phyloP scores from a whole-genome alignment of 495 filamentous ascomycete species.

The Penicillium nucicola region DNA sequence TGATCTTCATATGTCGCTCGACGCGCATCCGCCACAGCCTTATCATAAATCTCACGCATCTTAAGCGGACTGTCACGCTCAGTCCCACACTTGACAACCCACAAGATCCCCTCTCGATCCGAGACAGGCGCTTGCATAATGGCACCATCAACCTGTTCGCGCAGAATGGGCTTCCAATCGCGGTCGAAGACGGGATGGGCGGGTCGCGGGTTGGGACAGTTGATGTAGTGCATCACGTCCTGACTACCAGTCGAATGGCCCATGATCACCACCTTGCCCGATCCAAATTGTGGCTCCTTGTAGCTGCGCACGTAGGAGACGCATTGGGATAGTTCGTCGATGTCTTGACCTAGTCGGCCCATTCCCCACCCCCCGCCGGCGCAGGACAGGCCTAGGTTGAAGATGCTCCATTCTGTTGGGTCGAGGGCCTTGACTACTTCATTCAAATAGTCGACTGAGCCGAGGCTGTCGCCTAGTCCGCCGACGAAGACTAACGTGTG shows the following conservation, averaged over 20 bases:
- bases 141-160: slow-evolving; percentile 62
- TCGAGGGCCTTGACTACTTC: slow-evolving; percentile 48
- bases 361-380: slow-evolving; percentile 72
- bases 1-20: slow-evolving; percentile 17
- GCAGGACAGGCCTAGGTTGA: slow-evolving; percentile 53
- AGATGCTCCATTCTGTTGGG: slow-evolving; percentile 53
- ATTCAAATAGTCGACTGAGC: slow-evolving; percentile 55
- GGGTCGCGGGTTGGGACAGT: slow-evolving; percentile 31
- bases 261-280: slow-evolving; percentile 43
- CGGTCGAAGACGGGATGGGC: slow-evolving; percentile 31
- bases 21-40: slow-evolving; percentile 24
- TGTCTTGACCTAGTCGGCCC: slow-evolving; percentile 60
- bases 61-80: slow-evolving; percentile 24
- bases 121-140: slow-evolving; percentile 79
- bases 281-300: slow-evolving; percentile 21
- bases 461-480: slow-evolving; percentile 65
- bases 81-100: slow-evolving; percentile 32
- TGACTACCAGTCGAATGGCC: slow-evolving; percentile 86
- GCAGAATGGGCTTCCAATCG: slow-evolving; percentile 22
- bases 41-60: slow-evolving; percentile 28
- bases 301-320: slow-evolving; percentile 60
- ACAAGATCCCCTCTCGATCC: slow-evolving; percentile 68
- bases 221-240: slow-evolving; percentile 74
- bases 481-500: slow-evolving; percentile 28
- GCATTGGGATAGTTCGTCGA: slow-evolving; percentile 60